Evolutionary conservation across 179 eudicot genomes (phyloP), one percentile per base, ranked within the genome.

Genomic region (Silene noctiflora): DNA sequence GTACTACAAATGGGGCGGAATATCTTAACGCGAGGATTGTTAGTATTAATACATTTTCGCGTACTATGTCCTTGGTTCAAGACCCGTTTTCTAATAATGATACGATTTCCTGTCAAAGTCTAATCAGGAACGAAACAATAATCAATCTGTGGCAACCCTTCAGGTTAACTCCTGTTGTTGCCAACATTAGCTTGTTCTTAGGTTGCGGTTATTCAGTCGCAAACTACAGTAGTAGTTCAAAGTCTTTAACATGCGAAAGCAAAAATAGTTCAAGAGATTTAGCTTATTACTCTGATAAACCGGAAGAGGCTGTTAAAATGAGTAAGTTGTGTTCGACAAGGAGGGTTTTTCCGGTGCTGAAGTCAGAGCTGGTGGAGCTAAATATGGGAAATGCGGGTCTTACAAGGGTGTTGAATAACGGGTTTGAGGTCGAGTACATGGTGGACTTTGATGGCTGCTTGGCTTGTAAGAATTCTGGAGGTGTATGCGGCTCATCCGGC

Each of bases 131-230:
- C 20, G 22, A 8, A 16, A 60, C 55, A 14, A 3, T 14, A 6
- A 17, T 44, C 2, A 29, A 51, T 48, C 10, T 64, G 70, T 14
- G 5, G 0, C 0, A 17, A 2, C 61, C 29, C 4, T 77, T 44
- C 69, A 59, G 11, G 61, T 59, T 69, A 7, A 31, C 60, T 8
- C n/a, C 59, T 9, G 22, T 19, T 21, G 65, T 58, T 4, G 35
- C n/a, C 1, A 31, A n/a, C 16, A 60, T 81, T 8, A 66, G 6
- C 21, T 67, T 81, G 27, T 81, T 76, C 22, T 61, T 60, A 25
- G 72, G 20, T 24, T 81, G 80, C 24, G 13, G 46, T 71, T 12
- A 7, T n/a, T 55, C 69, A 5, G 39, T 33, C 7, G 39, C 39
- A 4, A 76, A 6, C 6, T 3, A 25, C 21, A 42, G 4, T 8